These are phyloP conservation scores for Paracoccidioides brasiliensis DNA, from an alignment of 2,329 filamentous ascomycete genomes.

Conservation along the genomic window DNA sequence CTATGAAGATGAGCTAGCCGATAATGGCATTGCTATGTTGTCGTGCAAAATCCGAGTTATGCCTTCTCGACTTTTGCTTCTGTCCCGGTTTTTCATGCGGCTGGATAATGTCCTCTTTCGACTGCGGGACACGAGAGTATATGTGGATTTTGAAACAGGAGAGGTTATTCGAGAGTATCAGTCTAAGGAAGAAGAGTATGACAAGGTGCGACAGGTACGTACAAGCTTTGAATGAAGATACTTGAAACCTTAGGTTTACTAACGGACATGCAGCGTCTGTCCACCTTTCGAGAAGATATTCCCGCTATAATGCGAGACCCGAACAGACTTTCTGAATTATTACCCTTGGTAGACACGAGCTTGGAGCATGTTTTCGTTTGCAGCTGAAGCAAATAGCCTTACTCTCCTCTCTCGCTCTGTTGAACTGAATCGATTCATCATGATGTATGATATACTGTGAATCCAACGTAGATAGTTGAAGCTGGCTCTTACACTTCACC, in stretches of 20 bases:
- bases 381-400: background rate
- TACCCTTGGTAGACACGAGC: conserved; percentile 57
- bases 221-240: conserved; percentile 17
- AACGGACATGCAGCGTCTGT: conserved; percentile 31
- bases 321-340: conserved; percentile 55
- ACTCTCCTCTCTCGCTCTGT: background rate
- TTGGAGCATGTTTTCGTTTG: conserved; percentile 37
- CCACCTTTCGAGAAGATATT: conserved; percentile 54
- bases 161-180: conserved; percentile 82
- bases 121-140: conserved; percentile 79
- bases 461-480: background rate
- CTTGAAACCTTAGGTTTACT: conserved; percentile 2
- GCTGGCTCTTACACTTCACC: background rate
- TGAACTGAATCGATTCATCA: background rate
- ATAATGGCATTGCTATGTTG: conserved; percentile 86
- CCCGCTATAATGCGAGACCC: conserved; percentile 67
- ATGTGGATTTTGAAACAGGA: conserved; percentile 70
- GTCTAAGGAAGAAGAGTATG: conserved; percentile 71
- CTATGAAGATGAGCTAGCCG: conserved; percentile 94
- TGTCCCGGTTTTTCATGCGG: conserved; percentile 81
- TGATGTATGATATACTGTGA: background rate
- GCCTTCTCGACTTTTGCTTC: conserved; percentile 71
- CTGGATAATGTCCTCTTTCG: conserved; percentile 81
- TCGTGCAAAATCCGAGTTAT: conserved; percentile 90
- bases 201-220: conserved; percentile 55